These are phyloP conservation scores for Aspergillus nanangensis DNA, from an alignment of 495 filamentous ascomycete species.

Conservation along the genomic window DNA sequence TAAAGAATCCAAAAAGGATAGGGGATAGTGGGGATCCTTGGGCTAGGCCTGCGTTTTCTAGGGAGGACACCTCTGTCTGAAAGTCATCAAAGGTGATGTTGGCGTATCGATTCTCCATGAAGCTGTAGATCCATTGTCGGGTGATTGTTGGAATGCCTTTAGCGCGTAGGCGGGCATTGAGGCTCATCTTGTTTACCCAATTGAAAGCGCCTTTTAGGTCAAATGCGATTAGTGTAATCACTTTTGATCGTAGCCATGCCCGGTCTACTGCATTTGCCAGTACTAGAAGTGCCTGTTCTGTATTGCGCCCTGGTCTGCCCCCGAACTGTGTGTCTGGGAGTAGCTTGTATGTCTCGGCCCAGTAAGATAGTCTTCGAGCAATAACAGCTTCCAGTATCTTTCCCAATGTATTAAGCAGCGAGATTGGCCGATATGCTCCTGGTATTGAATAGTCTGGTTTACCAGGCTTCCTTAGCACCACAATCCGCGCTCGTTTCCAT, in stretches of 20 bases:
- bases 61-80: too few relatives aligned
- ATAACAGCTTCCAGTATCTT: slow-evolving; percentile 24
- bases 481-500: slow-evolving; percentile 14
- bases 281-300: too few relatives aligned
- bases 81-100: too few relatives aligned
- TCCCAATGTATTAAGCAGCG: slow-evolving; percentile 23
- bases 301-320: slow-evolving; percentile 16
- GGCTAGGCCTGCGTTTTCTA: too few relatives aligned
- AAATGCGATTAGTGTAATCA: slow-evolving; percentile 20
- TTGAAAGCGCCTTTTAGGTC: slow-evolving; percentile 29
- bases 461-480: slow-evolving; percentile 21
- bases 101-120: too few relatives aligned
- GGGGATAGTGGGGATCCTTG: too few relatives aligned
- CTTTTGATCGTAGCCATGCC: slow-evolving; percentile 16
- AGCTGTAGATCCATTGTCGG: too few relatives aligned
- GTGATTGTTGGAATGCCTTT: too few relatives aligned
- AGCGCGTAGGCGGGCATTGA: slow-evolving; percentile 15
- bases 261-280: slow-evolving; percentile 20
- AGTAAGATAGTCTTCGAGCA: slow-evolving; percentile 15
- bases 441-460: slow-evolving; percentile 20
- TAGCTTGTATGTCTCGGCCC: slow-evolving; percentile 18
- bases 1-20: too few relatives aligned
- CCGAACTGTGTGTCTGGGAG: slow-evolving; percentile 23
- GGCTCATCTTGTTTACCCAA: slow-evolving; percentile 20
- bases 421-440: slow-evolving; percentile 22